phyloP scores from a whole-genome alignment of 345 rosid genomes.

The Dimocarpus longan region DNA sequence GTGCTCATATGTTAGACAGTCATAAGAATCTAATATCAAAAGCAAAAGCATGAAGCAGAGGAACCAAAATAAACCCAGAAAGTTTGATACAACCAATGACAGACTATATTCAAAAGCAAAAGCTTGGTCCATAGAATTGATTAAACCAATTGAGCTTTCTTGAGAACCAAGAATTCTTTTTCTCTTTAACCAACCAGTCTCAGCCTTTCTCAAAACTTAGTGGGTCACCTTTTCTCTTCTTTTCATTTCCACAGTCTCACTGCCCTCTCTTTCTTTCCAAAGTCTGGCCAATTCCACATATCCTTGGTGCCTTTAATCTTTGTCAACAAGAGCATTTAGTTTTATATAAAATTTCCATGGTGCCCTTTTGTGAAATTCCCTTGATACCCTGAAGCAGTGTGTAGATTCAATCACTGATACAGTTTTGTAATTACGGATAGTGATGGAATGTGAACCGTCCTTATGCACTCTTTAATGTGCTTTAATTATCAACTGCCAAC shows the following conservation, averaged over 20 bases:
- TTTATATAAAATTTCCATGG: background rate
- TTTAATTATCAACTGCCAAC: background rate
- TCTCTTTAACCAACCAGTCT: constrained; percentile 14
- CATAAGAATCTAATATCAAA: too few relatives aligned
- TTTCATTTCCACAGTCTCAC: constrained; percentile 23
- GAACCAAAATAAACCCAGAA: too few relatives aligned
- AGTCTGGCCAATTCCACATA: constrained; percentile 4
- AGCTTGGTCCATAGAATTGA: background rate
- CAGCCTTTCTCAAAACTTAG: background rate
- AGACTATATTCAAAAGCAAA: constrained; percentile 5
- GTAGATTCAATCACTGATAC: background rate
- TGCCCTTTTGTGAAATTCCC: background rate
- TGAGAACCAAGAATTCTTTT: constrained; percentile 24
- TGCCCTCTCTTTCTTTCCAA: constrained; percentile 1
- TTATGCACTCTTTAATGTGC: constrained; percentile 1
- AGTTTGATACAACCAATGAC: too few relatives aligned
- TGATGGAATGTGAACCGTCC: background rate
- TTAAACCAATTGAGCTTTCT: background rate
- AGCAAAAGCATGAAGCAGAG: too few relatives aligned
- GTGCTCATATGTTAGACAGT: too few relatives aligned
- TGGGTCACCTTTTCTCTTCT: constrained; percentile 22
- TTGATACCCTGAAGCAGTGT: background rate
- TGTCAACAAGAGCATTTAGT: background rate
- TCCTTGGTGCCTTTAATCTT: background rate
- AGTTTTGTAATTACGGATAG: background rate